These are phyloP conservation scores for Apiotrichum laibachii DNA, from an alignment of 1,284 basidiomycete species.

Conservation along the genomic window DNA sequence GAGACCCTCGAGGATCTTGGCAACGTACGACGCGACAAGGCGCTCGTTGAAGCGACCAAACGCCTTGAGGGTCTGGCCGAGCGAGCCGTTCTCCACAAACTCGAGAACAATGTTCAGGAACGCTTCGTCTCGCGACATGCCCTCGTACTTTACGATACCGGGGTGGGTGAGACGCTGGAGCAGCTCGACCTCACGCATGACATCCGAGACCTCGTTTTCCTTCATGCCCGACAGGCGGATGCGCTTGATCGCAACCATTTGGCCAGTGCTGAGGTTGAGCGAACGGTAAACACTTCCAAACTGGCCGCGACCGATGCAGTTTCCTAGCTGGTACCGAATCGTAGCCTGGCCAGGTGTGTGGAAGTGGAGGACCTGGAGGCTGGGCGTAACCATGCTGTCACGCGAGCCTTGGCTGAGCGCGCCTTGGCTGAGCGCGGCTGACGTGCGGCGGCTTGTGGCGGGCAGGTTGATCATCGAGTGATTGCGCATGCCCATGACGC, in stretches of 20 bases:
- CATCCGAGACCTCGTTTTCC: constrained; percentile 76
- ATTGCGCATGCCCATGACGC: constrained; percentile 28
- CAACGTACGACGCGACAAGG: constrained; percentile 82
- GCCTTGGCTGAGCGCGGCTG: constrained; percentile 22
- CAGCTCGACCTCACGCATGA: constrained; percentile 88
- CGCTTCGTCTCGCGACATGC: constrained; percentile 83
- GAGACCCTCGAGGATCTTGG: constrained; percentile 92
- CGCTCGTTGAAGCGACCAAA: constrained; percentile 88
- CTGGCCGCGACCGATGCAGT: constrained; percentile 93
- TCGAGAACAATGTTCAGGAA: constrained; percentile 87
- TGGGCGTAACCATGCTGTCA: constrained; percentile 53
- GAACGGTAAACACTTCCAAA: constrained; percentile 94
- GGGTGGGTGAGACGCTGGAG: constrained; percentile 85
- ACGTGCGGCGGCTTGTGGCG: constrained; percentile 17
- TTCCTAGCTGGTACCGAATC: constrained; percentile 86
- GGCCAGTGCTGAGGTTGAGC: constrained; percentile 83
- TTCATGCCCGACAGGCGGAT: constrained; percentile 81
- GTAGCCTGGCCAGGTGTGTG: constrained; percentile 70
- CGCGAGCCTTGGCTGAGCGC: constrained; percentile 26
- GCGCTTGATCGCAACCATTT: constrained; percentile 92
- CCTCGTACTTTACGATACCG: constrained; percentile 89
- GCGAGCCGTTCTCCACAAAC: constrained; percentile 91
- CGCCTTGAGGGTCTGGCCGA: constrained; percentile 82
- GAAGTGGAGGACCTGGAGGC: constrained; percentile 72
- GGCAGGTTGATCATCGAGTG: constrained; percentile 40